Evolutionary conservation across 2,329 filamentous ascomycete genomes (phyloP).

Genomic region (Epichloe scottii): DNA sequence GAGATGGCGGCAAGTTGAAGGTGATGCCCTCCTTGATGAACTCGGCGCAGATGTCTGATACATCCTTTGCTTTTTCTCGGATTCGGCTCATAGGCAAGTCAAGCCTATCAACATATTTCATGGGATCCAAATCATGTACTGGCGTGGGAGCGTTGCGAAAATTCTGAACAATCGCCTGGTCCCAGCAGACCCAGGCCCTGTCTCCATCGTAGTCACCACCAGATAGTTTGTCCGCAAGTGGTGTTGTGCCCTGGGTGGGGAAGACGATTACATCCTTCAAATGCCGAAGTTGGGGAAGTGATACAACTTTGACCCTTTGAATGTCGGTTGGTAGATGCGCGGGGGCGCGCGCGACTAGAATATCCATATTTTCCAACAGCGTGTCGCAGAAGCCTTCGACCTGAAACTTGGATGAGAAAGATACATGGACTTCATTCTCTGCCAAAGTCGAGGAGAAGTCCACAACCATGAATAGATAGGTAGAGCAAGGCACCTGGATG

Average conservation of each 20-base stretch:
- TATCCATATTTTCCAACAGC: conserved; percentile 41
- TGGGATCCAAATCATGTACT: conserved; percentile 25
- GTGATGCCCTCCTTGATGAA: conserved; percentile 42
- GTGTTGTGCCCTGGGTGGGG: conserved; percentile 43
- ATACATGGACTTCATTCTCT: conserved; percentile 55
- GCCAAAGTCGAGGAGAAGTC: conserved; percentile 50
- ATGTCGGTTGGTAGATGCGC: conserved; percentile 61
- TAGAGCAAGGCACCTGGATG: conserved; percentile 47
- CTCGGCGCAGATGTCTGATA: conserved; percentile 16
- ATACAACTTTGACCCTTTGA: conserved; percentile 51
- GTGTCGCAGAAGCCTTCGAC: conserved; percentile 39
- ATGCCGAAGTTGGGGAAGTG: conserved; percentile 46
- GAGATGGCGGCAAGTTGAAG: conserved; percentile 43
- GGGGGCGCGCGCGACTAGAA: conserved; percentile 58
- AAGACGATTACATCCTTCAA: conserved; percentile 76
- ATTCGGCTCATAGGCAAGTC: background rate
- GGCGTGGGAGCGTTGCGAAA: conserved; percentile 45
- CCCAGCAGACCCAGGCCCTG: conserved; percentile 67
- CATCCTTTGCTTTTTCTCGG: background rate
- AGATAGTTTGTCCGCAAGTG: conserved; percentile 58
- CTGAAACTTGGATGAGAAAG: conserved; percentile 55
- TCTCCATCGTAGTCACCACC: conserved; percentile 79
- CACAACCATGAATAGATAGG: conserved; percentile 52
- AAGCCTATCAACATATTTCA: conserved; percentile 19
- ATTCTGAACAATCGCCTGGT: conserved; percentile 48